phyloP scores from a whole-genome alignment of 75 land plant species.

The Isoetes taiwanensis region DNA sequence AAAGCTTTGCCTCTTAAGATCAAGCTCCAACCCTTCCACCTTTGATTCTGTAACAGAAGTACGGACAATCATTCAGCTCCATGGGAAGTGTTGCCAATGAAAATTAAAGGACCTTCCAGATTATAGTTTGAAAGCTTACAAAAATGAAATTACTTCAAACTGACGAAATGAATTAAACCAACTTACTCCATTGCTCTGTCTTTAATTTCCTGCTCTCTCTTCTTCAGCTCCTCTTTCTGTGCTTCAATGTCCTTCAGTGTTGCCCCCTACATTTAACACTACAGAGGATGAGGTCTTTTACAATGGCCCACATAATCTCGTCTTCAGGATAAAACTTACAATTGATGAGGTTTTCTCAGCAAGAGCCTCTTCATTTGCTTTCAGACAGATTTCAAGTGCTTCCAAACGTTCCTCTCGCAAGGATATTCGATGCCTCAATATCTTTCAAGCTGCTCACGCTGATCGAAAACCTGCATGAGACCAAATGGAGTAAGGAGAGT shows the following conservation, averaged over 20 bases:
- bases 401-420: conserved; percentile 21
- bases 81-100: no score
- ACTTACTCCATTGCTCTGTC: conserved; percentile 1
- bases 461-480: conserved; percentile 25
- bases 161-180: conserved; percentile 9
- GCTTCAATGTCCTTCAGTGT: conserved; percentile 3
- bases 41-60: no score
- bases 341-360: no score
- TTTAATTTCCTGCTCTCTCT: conserved; percentile 15
- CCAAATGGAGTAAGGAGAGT: no score
- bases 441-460: conserved; percentile 19
- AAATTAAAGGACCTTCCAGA: no score
- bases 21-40: conserved; percentile 13
- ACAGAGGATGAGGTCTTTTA: conserved; percentile 28
- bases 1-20: conserved; percentile 13
- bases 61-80: no score
- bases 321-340: no score
- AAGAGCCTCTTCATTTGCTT: conserved; percentile 16
- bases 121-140: no score
- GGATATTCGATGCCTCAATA: conserved; percentile 12
- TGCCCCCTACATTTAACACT: conserved; percentile 8
- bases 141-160: no score
- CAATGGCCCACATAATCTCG: conserved; percentile 45
- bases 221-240: conserved; percentile 12
- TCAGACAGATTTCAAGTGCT: conserved; percentile 18